These are phyloP conservation scores for Malus hybrid DNA, from an alignment of 331 rosid species.

Conservation along the genomic window DNA sequence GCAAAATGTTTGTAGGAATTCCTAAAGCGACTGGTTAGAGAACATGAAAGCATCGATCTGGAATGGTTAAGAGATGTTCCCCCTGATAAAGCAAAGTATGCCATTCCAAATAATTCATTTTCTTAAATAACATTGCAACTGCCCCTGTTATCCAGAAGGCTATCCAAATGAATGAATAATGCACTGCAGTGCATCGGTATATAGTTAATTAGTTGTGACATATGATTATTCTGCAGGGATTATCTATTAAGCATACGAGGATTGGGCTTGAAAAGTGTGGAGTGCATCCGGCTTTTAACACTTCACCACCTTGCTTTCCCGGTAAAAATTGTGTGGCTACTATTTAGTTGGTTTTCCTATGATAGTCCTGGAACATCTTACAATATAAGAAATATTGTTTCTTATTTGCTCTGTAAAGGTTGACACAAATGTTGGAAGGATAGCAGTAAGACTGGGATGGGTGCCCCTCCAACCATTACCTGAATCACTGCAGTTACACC, in stretches of 20 bases:
- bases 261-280: constrained; percentile 61
- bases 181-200: constrained; percentile 2
- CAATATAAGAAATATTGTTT: constrained; percentile 7
- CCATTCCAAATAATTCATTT: constrained; percentile 3
- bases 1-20: constrained; percentile 55
- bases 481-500: constrained; percentile 83
- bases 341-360: not conserved
- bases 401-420: constrained; percentile 41
- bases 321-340: constrained; percentile 38
- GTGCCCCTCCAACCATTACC: constrained; percentile 97
- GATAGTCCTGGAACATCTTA: constrained; percentile 1
- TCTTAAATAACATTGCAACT: not conserved
- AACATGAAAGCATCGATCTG: constrained; percentile 80
- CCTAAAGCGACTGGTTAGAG: constrained; percentile 64
- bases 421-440: constrained; percentile 97
- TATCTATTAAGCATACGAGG: constrained; percentile 83
- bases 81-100: constrained; percentile 51
- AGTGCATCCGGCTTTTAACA: constrained; percentile 64
- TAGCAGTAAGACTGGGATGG: constrained; percentile 98
- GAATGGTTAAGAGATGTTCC: constrained; percentile 71
- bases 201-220: not conserved
- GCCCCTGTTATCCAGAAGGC: not conserved
- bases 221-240: constrained; percentile 49
- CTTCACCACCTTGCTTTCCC: constrained; percentile 97
- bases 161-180: not conserved